A percentile compares a stretch with the other conserved stretches of the same genome.
These are phyloP conservation scores for Arthrobotrys musiformis DNA, from an alignment of 2,329 filamentous ascomycete genomes.

Conservation along the genomic window DNA sequence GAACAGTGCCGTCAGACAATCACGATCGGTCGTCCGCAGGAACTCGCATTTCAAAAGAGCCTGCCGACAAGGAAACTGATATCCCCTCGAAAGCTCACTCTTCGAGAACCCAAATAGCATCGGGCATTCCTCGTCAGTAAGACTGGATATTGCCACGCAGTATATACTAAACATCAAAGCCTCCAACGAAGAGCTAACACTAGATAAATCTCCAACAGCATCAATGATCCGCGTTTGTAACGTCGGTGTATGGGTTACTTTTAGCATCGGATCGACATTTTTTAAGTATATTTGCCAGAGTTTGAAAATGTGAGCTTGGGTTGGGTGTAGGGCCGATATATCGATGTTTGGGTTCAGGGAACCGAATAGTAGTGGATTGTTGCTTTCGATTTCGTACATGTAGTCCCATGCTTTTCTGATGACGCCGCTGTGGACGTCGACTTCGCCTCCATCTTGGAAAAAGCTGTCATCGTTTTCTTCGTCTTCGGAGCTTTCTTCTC, in stretches of 20 bases:
- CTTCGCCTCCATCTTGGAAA: slow-evolving; percentile 7
- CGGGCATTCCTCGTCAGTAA: slow-evolving; percentile 69
- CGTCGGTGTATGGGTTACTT: slow-evolving; percentile 77
- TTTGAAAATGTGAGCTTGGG: slow-evolving; percentile 73
- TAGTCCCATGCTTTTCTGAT: slow-evolving; percentile 66
- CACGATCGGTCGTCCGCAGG: slow-evolving; percentile 72
- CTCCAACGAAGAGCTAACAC: slow-evolving; percentile 68
- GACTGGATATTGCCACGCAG: slow-evolving; percentile 69
- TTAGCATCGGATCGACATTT: slow-evolving; percentile 78
- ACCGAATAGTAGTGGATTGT: slow-evolving; percentile 69
- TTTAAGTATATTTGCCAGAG: slow-evolving; percentile 81
- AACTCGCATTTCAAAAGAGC: slow-evolving; percentile 75
- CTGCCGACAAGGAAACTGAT: slow-evolving; percentile 71
- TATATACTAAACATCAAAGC: slow-evolving; percentile 76
- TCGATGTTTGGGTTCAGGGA: slow-evolving; percentile 63
- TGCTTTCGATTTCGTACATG: slow-evolving; percentile 61
- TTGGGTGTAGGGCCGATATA: slow-evolving; percentile 70
- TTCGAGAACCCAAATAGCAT: slow-evolving; percentile 69
- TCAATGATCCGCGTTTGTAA: slow-evolving; percentile 74
- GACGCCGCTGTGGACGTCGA: slow-evolving; percentile 61
- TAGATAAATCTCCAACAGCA: slow-evolving; percentile 69
- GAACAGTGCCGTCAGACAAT: slow-evolving; percentile 74
- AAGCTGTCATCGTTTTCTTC: slow-evolving; percentile 15
- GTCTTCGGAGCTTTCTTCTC: slow-evolving; percentile 37
- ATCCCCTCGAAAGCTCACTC: slow-evolving; percentile 67